Evolutionary conservation across 805 yeast genomes (phyloP), one percentile per base, ranked within the genome.

Genomic region (Nakazawaea peltata): DNA sequence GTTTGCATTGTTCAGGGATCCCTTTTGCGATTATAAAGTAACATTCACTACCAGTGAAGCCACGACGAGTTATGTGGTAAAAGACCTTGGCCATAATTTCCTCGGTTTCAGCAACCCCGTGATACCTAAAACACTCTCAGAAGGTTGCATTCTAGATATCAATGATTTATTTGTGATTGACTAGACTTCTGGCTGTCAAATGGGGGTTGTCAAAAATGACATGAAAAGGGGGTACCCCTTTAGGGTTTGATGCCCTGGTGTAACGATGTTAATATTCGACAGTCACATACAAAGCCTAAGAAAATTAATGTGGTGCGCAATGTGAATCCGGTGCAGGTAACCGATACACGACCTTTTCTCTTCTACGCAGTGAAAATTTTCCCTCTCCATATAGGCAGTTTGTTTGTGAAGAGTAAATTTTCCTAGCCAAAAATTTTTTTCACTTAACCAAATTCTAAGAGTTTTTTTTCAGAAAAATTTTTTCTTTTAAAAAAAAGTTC

Each of bases 51-150:
- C 11, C 5, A 16, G 14, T 11, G 21, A 30, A 13, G 15, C 19
- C 9, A 33, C 21, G 1, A 19, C 33, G 5, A 30, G 30, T 7
- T 53, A 39, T 39, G 46, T n/a, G 43, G 52, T 4, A 44, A 43
- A 2, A 42, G 41, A 32, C 41, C 42, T 24, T 17, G 34, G 34
- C 7, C 21, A 30, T 19, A 36, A 36, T 21, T 30, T 36, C 13
- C 18, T 36, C 10, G 39, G 38, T 6, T 30, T 8, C 23, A 14
- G 26, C 3, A 25, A 28, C 24, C 6, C 18, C 6, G 6, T 11
- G 12, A 16, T 12, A 17, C 14, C 13, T 2, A 13, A 16, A 8
- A 19, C 17, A 5, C 30, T 34, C 12, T n/a, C 25, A n/a, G 14
- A 25, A 19, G 33, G 38, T 19, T 9, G 18, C 15, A 14, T 18